Evolutionary conservation across 2,329 filamentous ascomycete genomes (phyloP).

Genomic region (Lachnellula hyalina): DNA sequence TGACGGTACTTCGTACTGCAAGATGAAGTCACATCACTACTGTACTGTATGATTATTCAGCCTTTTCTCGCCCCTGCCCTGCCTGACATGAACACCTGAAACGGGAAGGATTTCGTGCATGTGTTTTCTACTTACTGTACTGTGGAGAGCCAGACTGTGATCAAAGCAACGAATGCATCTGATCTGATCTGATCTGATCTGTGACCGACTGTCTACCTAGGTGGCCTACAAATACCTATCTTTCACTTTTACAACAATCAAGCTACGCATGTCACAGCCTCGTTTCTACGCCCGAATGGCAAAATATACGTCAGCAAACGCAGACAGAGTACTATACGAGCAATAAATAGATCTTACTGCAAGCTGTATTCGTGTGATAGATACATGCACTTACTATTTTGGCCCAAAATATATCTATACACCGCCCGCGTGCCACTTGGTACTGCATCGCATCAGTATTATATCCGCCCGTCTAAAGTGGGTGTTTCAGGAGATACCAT

Average conservation of each 20-base stretch:
- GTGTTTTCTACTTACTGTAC: too few species aligned
- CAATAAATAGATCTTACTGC: too few species aligned
- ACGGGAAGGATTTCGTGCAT: neutral
- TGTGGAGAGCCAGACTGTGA: too few species aligned
- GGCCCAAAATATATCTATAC: neutral
- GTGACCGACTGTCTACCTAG: too few species aligned
- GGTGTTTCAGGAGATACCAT: too few species aligned
- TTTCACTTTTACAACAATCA: too few species aligned
- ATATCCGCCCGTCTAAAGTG: too few species aligned
- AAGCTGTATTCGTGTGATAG: neutral
- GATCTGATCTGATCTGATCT: neutral
- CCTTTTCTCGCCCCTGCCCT: neutral
- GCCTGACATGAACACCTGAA: neutral
- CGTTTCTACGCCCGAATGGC: neutral
- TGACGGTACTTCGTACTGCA: neutral
- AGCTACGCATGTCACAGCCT: constrained; percentile 2
- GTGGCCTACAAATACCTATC: too few species aligned
- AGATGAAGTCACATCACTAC: neutral
- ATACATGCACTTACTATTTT: neutral
- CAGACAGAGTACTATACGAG: neutral
- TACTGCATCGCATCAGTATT: too few species aligned
- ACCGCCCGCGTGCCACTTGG: too few species aligned
- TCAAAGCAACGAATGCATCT: neutral
- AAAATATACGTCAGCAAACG: constrained; percentile 12
- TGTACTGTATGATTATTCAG: neutral